These are phyloP conservation scores for Populus euphratica DNA, from an alignment of 345 rosid genomes.

Conservation along the genomic window DNA sequence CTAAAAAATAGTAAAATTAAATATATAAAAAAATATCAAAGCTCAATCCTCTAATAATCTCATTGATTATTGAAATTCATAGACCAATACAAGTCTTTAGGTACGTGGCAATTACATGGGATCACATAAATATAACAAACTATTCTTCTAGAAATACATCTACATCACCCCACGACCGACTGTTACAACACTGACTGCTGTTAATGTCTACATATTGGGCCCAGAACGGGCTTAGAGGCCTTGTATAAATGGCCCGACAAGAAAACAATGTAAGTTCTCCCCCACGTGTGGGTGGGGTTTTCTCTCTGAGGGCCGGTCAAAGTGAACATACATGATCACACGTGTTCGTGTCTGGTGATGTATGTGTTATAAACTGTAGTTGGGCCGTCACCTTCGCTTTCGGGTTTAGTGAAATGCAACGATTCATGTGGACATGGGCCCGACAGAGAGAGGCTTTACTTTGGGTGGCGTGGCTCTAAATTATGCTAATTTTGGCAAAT, in stretches of 20 bases:
- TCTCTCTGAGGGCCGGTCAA: conserved; percentile 2
- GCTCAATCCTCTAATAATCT: too few species aligned
- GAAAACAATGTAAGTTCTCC: conserved; percentile 21
- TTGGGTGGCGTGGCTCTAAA: neutral
- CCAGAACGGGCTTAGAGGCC: conserved; percentile 15
- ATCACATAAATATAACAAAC: too few species aligned
- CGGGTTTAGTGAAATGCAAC: neutral
- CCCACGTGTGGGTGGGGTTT: conserved; percentile 54
- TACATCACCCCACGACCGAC: neutral
- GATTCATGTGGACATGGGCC: conserved; percentile 39
- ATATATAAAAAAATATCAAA: too few species aligned
- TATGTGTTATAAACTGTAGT: neutral
- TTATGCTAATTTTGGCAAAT: neutral
- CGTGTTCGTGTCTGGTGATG: conserved; percentile 28
- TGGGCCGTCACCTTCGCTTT: conserved; percentile 17
- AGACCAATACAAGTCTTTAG: too few species aligned
- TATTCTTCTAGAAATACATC: too few species aligned
- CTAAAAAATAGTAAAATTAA: too few species aligned
- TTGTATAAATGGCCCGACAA: conserved; percentile 15
- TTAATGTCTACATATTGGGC: conserved; percentile 15
- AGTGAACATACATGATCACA: conserved; percentile 27
- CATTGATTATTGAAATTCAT: too few species aligned
- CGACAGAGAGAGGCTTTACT: neutral
- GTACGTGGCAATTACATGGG: too few species aligned
- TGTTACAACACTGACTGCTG: neutral